Evolutionary conservation across 768 basidiomycete genomes (phyloP), one percentile per base, ranked within the genome.

Genomic region (Psilocybe tampanensis): DNA sequence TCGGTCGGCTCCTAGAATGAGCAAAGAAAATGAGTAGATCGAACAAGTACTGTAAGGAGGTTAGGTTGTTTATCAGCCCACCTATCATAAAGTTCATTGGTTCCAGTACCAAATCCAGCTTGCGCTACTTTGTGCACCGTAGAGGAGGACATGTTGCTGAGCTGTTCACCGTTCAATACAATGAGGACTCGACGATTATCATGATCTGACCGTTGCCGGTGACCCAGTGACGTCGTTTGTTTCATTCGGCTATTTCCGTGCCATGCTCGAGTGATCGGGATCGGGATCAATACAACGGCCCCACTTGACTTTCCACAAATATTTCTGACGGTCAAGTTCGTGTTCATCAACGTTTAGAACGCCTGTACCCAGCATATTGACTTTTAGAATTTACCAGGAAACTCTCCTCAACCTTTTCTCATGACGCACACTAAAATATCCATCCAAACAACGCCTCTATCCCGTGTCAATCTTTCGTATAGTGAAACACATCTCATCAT

Each of bases 11-110:
- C 36, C 92, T 93, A 64, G 29, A 4, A 9, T 29, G 4, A 9
- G 29, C 29, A 29, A 29, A 29, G 29, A 29, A 29, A 5, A 5
- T 29, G 29, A 29, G 29, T 29, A n/a, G n/a, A n/a, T n/a, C n/a
- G n/a, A n/a, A n/a, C n/a, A 52, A 29, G 17, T 29, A 26, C 13
- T 49, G 53, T 48, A 41, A n/a, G 42, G 26, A 13, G 41, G 26
- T 19, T 29, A 32, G 13, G 18, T 18, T 12, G 17, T 21, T 24
- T 23, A 56, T n/a, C 21, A 24, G 33, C 74, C 53, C 51, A 87
- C 89, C 82, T 77, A 63, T 94, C 88, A 64, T 94, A 94, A 3
- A 91, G 72, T 45, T 91, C 90, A 66, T 94, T 95, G 0, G 92
- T 95, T 1, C 92, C 94, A 17, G 74, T 66, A 1, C 83, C 89